phyloP scores from a whole-genome alignment of 768 basidiomycete genomes.

The Pulveroboletus sp. region DNA sequence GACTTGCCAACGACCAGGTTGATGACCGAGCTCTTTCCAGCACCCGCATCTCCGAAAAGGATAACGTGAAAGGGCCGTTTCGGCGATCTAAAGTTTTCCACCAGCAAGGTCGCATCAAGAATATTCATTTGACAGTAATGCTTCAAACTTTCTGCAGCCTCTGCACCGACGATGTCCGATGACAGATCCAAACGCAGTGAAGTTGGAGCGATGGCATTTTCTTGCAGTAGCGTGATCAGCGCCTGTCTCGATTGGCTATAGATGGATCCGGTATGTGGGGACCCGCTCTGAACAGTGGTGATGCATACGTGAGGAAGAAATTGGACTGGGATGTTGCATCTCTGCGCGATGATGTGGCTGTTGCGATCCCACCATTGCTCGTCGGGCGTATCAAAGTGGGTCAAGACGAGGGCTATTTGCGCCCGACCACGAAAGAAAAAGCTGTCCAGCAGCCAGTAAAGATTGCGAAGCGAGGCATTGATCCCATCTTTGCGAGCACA shows the following conservation, averaged over 20 bases:
- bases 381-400: conserved; percentile 34
- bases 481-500: conserved; percentile 39
- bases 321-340: conserved; percentile 10
- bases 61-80: conserved; percentile 28
- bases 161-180: neutral
- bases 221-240: conserved; percentile 9
- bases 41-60: conserved; percentile 40
- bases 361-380: conserved; percentile 41
- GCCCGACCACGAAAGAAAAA: conserved; percentile 37
- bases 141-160: conserved; percentile 9
- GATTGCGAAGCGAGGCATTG: conserved; percentile 32
- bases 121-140: conserved; percentile 10
- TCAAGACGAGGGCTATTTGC: conserved; percentile 37
- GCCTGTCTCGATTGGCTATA: conserved; percentile 14
- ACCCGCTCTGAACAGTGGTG: conserved; percentile 12
- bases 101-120: conserved; percentile 10
- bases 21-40: conserved; percentile 40
- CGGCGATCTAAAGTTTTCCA: conserved; percentile 10
- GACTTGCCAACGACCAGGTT: conserved; percentile 35
- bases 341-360: conserved; percentile 15
- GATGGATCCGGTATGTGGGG: neutral
- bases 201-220: conserved; percentile 4
- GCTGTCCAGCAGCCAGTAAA: conserved; percentile 37
- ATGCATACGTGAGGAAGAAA: conserved; percentile 16
- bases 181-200: conserved; percentile 17